Evolutionary conservation across 2,329 filamentous ascomycete genomes (phyloP), one percentile per base, ranked within the genome.

Genomic region (Ophiosphaerella korrae): DNA sequence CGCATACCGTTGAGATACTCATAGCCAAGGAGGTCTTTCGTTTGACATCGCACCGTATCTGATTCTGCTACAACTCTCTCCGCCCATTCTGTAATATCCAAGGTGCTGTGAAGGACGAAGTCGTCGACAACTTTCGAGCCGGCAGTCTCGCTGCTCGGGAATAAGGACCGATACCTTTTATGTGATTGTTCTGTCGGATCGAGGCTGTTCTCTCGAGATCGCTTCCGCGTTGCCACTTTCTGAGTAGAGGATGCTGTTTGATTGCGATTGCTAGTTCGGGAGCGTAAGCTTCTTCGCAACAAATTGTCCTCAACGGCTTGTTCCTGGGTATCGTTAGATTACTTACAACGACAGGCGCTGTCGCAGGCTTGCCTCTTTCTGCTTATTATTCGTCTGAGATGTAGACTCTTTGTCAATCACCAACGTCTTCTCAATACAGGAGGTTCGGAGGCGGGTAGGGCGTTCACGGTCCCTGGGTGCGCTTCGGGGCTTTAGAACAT

Each of bases 401-500:
- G 33, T 12, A 5, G 33, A 12, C 33, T 35, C 33, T 35, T 35
- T 35, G 5, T 35, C 33, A 35, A 35, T 35, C 33, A 12, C 33
- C 13, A 12, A 35, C 5, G 33, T 35, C 33, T 5, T 35, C 33
- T 35, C 33, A 35, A 35, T 35, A 35, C 33, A 35, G 33, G 33
- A 35, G 12, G 33, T 35, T 35, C 12, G 33, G 16, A 16, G 5
- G 33, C 33, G 33, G 33, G 33, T 35, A 35, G 33, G 5, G 13
- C 33, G 33, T 35, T 35, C 33, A 12, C 33, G 33, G 12, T 35
- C 13, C 33, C 33, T 35, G 13, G 33, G 13, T 35, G 33, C 41
- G 24, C 52, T 54, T 54, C 31, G 41, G 52, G 51, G 43, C 48
- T n/a, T 54, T 48, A 54, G 51, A 26, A 54, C 36, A 47, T 51